A percentile compares a stretch with the other conserved stretches of the same genome.
Conservation (phyloP, 805 yeast genomes). For the Ogataea pini region DNA sequence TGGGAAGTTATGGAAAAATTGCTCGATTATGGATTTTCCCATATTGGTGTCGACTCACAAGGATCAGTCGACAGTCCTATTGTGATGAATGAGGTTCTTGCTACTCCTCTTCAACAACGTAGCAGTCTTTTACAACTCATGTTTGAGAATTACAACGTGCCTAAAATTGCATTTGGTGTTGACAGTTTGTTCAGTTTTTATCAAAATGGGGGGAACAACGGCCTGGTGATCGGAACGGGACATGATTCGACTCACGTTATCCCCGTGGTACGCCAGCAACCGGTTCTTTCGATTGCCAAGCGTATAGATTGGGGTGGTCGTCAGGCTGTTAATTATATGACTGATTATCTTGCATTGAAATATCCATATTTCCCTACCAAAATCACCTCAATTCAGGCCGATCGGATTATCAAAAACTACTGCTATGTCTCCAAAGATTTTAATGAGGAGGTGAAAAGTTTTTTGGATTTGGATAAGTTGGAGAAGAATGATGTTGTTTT, state of each 20-base stretch:
- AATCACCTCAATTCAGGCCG: slow-evolving; percentile 61
- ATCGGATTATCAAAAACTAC: slow-evolving; percentile 67
- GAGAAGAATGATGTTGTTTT: slow-evolving; percentile 71
- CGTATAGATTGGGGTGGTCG: slow-evolving; percentile 93
- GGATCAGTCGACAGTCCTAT: slow-evolving; percentile 74
- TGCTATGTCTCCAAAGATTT: slow-evolving; percentile 78
- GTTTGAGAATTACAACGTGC: slow-evolving; percentile 79
- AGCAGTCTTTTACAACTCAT: slow-evolving; percentile 74
- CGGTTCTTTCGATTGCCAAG: slow-evolving; percentile 65
- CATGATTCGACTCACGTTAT: slow-evolving; percentile 79
- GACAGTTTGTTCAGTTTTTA: slow-evolving; percentile 80
- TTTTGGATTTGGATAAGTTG: slow-evolving; percentile 61
- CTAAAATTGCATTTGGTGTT: slow-evolving; percentile 76
- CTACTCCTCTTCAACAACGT: slow-evolving; percentile 70
- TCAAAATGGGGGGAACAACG: slow-evolving; percentile 57
- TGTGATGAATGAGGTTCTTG: slow-evolving; percentile 76
- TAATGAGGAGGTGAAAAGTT: slow-evolving; percentile 55
- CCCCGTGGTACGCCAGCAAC: slow-evolving; percentile 75
- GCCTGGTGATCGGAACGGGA: slow-evolving; percentile 82
- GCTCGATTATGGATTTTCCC: slow-evolving; percentile 80
- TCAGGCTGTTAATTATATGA: slow-evolving; percentile 64
- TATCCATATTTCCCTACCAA: slow-evolving; percentile 91
- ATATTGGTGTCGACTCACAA: slow-evolving; percentile 61
- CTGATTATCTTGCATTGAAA: slow-evolving; percentile 66
- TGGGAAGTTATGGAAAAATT: slow-evolving; percentile 90